Conservation (phyloP, 306 rosid genomes). For the apple (Malus domestica) region DNA sequence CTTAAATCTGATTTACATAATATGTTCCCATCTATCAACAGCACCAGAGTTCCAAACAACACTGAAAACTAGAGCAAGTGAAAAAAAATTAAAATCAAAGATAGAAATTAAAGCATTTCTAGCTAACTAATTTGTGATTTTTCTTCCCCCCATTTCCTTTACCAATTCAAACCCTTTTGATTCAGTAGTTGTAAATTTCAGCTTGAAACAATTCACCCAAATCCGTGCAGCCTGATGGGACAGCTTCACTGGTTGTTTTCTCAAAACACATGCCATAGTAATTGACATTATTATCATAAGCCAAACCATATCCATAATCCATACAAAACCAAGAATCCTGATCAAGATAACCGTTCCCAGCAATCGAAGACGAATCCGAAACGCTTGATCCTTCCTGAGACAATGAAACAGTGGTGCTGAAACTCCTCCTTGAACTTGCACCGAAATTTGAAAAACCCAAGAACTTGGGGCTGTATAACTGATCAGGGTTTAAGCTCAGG, state of each 20-base stretch:
- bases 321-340: conserved; percentile 26
- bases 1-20: conserved; percentile 14
- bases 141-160: background rate
- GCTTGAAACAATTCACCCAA: conserved; percentile 36
- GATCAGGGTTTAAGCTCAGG: conserved; percentile 12
- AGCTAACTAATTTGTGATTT: background rate
- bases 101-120: background rate
- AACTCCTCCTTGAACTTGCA: conserved; percentile 20
- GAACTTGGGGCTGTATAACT: conserved; percentile 1
- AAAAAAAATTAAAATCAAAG: background rate
- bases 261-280: conserved; percentile 17
- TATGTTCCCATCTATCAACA: background rate
- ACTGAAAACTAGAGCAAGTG: background rate
- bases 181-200: conserved; percentile 25
- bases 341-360: conserved; percentile 11
- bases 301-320: conserved; percentile 48
- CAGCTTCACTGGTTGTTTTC: conserved; percentile 29
- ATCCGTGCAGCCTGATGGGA: conserved; percentile 24
- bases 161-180: background rate
- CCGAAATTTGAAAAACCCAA: conserved; percentile 27
- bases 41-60: background rate
- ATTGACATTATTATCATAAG: conserved; percentile 24
- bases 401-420: conserved; percentile 8
- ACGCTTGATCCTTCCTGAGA: conserved; percentile 44
- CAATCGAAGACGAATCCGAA: conserved; percentile 35